Evolutionary conservation across 2,329 filamentous ascomycete species (phyloP), one percentile per base, ranked within the genome.

Genomic region (Ceratocystiopsis minuta): DNA sequence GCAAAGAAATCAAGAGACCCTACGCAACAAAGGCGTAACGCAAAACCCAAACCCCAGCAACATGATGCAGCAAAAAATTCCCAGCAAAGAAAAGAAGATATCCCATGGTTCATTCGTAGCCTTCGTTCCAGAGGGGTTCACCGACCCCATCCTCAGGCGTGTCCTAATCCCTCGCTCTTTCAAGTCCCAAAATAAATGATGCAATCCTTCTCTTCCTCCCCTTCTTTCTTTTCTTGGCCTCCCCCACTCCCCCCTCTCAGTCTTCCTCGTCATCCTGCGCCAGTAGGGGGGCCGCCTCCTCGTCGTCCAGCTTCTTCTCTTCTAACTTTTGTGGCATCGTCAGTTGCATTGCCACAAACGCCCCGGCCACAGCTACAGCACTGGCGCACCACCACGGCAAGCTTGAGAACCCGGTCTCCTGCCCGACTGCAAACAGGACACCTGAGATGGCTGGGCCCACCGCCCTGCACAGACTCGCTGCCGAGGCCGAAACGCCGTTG

Each of bases 361-460:
- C 83, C 37, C 87, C 90, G 14, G 75, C 58, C 12, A 84, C 60
- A 32, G 85, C 83, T 31, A 95, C 75, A 4, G 80, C 53, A 10
- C 80, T 84, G 49, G 80, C 87, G 47, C 77, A 78, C 90, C 90
- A 98, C 88, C 90, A 98, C 0, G 86, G 80, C 32, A 95, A 67
- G 16, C 86, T 86, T 5, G 86, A 88, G 56, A 85, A 88, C 33
- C 87, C 86, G 7, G 78, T 70, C 49, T 76, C 70, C 33, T 92
- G 70, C 40, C 90, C 90, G 41, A 79, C 65, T 5, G 85, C 74
- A 59, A 94, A 92, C 18, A 96, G 68, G 24, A 86, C 64, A 2
- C 90, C 90, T 3, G 87, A 92, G 3, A 95, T 64, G 0, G 84
- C 87, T 2, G 90, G 90, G 0, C 88, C 88, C 47, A 95, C 79